phyloP scores from a whole-genome alignment of 768 basidiomycete species.

The Tulasnella sp. region DNA sequence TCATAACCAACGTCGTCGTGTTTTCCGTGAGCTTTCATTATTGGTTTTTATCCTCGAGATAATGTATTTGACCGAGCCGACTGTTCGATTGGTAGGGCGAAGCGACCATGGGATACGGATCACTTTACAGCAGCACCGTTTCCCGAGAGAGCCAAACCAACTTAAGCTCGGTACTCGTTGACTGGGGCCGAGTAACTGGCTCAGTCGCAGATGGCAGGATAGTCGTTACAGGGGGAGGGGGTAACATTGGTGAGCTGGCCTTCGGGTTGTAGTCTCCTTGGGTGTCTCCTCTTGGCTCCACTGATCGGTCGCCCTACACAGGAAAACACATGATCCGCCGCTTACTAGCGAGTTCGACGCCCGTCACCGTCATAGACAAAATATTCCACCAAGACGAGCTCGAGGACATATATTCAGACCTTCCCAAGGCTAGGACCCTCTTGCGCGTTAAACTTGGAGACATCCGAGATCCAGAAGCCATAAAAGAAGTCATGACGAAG shows the following conservation, averaged over 20 bases:
- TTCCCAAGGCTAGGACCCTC: neutral
- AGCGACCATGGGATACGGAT: neutral
- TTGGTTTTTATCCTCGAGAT: neutral
- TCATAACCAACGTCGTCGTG: neutral
- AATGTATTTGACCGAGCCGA: too few relatives aligned
- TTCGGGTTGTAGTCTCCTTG: neutral
- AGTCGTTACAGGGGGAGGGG: constrained; percentile 18
- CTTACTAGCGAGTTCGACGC: constrained; percentile 12
- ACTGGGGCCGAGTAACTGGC: constrained; percentile 11
- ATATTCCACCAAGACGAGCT: constrained; percentile 18
- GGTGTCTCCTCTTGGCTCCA: neutral
- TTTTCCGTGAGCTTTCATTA: neutral
- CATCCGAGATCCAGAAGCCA: constrained; percentile 14
- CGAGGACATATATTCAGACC: constrained; percentile 12
- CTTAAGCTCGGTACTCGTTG: neutral
- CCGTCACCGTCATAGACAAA: constrained; percentile 17
- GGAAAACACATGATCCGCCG: constrained; percentile 18
- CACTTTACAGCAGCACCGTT: neutral
- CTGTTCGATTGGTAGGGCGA: too few relatives aligned
- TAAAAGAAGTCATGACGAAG: constrained; percentile 11
- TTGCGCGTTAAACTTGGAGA: constrained; percentile 17
- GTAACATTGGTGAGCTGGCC: constrained; percentile 18
- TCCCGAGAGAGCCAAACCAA: neutral
- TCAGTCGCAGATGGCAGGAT: constrained; percentile 16
- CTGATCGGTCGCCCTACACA: neutral